Evolutionary conservation across 2,329 filamentous ascomycete species (phyloP).

Genomic region (Dothideomycetes sp.): DNA sequence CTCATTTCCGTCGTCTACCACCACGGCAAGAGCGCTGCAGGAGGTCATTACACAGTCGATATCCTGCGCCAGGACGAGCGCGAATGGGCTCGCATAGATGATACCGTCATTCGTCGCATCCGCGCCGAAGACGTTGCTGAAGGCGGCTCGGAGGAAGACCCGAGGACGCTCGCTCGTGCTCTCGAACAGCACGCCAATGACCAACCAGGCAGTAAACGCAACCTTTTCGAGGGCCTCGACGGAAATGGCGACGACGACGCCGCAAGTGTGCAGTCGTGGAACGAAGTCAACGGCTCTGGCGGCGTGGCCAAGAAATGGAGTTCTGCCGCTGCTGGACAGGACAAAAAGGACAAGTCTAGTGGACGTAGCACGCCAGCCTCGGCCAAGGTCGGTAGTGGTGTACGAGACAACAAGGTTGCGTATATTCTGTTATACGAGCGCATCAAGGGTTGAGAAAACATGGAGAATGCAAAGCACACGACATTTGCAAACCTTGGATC

Average conservation of each 20-base stretch:
- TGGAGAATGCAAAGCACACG: background rate
- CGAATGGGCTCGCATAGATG: constrained; percentile 93
- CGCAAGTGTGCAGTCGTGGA: constrained; percentile 48
- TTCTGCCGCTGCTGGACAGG: constrained; percentile 40
- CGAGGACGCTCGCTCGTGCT: constrained; percentile 53
- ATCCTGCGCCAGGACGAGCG: constrained; percentile 86
- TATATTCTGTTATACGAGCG: constrained; percentile 94
- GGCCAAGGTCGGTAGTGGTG: constrained; percentile 36
- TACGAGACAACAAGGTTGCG: constrained; percentile 92
- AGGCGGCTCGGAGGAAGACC: constrained; percentile 70
- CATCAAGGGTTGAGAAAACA: constrained; percentile 29
- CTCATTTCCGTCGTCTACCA: constrained; percentile 91
- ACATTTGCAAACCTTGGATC: background rate
- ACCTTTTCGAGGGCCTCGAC: constrained; percentile 60
- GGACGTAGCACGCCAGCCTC: constrained; percentile 40
- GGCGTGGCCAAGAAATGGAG: constrained; percentile 44
- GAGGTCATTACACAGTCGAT: constrained; percentile 97
- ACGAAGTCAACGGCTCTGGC: constrained; percentile 60
- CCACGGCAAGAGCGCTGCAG: constrained; percentile 91
- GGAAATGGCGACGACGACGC: constrained; percentile 53
- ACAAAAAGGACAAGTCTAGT: constrained; percentile 40
- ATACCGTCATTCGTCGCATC: constrained; percentile 79
- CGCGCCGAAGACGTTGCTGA: constrained; percentile 82
- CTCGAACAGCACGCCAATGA: constrained; percentile 56
- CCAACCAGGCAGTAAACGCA: constrained; percentile 39